Base-by-base conservation (phyloP, 176 grass and related monocot genomes). In the Pontederia crassipes region DNA sequence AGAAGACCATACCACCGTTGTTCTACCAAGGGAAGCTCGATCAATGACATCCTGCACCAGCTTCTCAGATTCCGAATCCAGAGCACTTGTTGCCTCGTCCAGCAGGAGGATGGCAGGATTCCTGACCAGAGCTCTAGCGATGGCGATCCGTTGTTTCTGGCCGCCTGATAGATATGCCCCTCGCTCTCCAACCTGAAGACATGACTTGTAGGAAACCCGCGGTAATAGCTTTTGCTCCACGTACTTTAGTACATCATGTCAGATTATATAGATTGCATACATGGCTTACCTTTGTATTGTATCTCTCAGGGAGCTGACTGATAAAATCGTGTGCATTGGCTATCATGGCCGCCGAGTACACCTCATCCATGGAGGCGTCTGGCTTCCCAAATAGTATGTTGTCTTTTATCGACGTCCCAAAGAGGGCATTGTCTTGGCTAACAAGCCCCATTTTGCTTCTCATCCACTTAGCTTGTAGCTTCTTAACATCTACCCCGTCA, bases 1-100 rank as follows among this genome's bases (percentile, higher is more conserved):
- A 72, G 55, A 48, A 13, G 24, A 17, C 26, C 29, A 65, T 91
- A 97, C 87, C 81, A 97, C 68, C 64, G 93, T 97, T 59, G 93
- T 97, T 85, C 93, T 84, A 66, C 93, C 93, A 87, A 98, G 85
- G 59, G 93, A 91, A 60, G 93, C 93, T 92, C 91, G 93, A 71
- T 98, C 84, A 52, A 98, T 84, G 14, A 87, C 81, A 77, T 82
- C 81, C 63, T 92, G 87, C 58, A 98, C 93, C 47, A 98, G 64
- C 76, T 97, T 97, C 65, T 97, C 93, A 9, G 93, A 97, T 67
- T 97, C 93, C 0, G 93, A 88, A 73, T 98, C 93, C 49, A 98
- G 93, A 48, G 93, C 93, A 50, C 93, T 98, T 24, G 93, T 98
- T 51, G 93, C 93, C 78, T 98, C 93, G 52, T 98, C 93, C 0